Evolutionary conservation across 345 rosid genomes (phyloP).

Genomic region (Bretschneidera sinensis): DNA sequence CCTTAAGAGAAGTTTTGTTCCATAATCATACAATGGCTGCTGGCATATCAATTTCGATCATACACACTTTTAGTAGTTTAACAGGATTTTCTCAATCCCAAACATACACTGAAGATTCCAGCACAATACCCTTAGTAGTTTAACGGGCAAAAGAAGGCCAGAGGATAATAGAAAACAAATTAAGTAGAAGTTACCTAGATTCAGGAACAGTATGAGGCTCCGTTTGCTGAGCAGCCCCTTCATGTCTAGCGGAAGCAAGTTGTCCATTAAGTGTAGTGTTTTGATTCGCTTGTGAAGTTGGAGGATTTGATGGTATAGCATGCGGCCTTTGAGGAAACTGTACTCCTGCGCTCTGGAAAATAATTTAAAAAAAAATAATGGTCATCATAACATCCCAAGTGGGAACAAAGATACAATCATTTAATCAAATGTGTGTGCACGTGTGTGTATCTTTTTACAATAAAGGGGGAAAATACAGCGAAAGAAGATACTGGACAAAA

Average conservation of each 20-base stretch:
- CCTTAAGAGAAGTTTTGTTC: no score
- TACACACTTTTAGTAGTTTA: no score
- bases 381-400: neutral
- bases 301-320: conserved; percentile 29
- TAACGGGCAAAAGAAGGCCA: neutral
- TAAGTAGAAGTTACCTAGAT: conserved; percentile 53
- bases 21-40: neutral
- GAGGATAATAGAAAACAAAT: conserved; percentile 4
- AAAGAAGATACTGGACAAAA: no score
- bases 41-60: no score
- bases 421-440: no score
- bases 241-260: conserved; percentile 49
- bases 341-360: conserved; percentile 71
- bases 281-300: conserved; percentile 34
- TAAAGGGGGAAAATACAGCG: no score
- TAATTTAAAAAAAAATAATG: conserved; percentile 3
- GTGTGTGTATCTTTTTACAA: no score
- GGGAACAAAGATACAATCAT: neutral
- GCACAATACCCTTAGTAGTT: no score
- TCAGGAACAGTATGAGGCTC: conserved; percentile 54
- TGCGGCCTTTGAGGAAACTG: conserved; percentile 64
- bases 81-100: neutral
- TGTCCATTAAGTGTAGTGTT: conserved; percentile 51
- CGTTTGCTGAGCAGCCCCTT: conserved; percentile 35
- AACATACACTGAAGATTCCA: no score